Percentiles rank a stretch among this genome's conserved stretches.
Evolutionary conservation across 495 filamentous ascomycete genomes (phyloP).

Genomic region (Penicillium macrosclerotiorum): DNA sequence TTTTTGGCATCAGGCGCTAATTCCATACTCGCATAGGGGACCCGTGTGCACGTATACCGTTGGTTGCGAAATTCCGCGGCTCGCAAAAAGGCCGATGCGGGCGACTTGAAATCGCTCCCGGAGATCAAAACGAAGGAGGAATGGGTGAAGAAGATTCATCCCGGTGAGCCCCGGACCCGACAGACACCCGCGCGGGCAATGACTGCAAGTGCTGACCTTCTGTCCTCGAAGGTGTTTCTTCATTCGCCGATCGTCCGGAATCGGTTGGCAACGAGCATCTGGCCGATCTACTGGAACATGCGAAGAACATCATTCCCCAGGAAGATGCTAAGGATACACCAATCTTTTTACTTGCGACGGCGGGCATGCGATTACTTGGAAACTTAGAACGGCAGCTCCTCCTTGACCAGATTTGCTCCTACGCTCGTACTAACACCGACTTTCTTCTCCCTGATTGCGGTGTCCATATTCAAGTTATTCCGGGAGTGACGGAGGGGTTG

Average conservation of each 20-base stretch:
- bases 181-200: not conserved
- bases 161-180: slow-evolving; percentile 52
- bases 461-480: slow-evolving; percentile 89
- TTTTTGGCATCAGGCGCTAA: slow-evolving; percentile 2
- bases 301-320: slow-evolving; percentile 74
- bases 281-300: slow-evolving; percentile 74
- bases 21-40: slow-evolving; percentile 55
- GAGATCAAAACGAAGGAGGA: slow-evolving; percentile 76
- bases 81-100: slow-evolving; percentile 54
- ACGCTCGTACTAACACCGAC: slow-evolving; percentile 71
- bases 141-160: slow-evolving; percentile 92
- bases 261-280: slow-evolving; percentile 81
- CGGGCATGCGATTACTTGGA: slow-evolving; percentile 92
- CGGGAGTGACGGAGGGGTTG: slow-evolving; percentile 93
- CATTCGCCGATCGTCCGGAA: slow-evolving; percentile 74
- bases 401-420: slow-evolving; percentile 77
- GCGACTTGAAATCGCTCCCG: slow-evolving; percentile 69
- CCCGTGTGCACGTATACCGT: slow-evolving; percentile 86
- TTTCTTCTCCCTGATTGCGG: slow-evolving; percentile 90
- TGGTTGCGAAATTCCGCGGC: slow-evolving; percentile 79
- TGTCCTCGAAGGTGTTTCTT: slow-evolving; percentile 66
- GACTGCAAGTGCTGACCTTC: slow-evolving; percentile 4
- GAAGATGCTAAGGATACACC: slow-evolving; percentile 80
- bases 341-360: slow-evolving; percentile 91
- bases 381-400: slow-evolving; percentile 67